Evolutionary conservation across 139 green algal genomes (phyloP).

Genomic region (Volvox reticuliferus): DNA sequence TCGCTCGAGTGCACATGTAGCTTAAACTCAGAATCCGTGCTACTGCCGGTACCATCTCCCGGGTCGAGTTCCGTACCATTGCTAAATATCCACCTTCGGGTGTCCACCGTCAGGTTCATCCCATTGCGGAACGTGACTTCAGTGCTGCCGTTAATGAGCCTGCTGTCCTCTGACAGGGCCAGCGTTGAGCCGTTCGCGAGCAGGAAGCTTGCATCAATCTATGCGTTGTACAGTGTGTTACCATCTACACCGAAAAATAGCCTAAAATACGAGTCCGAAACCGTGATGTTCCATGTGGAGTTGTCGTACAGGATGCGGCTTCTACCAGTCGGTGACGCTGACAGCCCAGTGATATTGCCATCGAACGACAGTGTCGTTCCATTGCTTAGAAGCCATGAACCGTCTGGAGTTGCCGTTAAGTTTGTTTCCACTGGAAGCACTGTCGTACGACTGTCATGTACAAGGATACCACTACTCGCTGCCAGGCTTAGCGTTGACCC

Average conservation of each 20-base stretch:
- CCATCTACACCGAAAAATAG: not conserved
- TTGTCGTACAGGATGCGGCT: constrained; percentile 1
- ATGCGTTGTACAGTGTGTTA: not conserved
- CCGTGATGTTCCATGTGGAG: not conserved
- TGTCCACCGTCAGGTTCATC: not conserved
- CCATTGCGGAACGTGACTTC: not conserved
- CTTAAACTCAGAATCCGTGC: not conserved
- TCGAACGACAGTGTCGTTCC: not conserved
- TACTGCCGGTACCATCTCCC: not conserved
- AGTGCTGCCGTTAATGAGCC: no score
- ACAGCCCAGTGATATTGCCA: not conserved
- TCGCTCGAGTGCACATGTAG: not conserved
- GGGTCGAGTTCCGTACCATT: not conserved
- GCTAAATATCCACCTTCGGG: not conserved
- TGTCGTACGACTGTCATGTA: constrained; percentile 7
- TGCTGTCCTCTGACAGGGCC: not conserved
- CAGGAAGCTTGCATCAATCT: not conserved
- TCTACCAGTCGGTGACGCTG: not conserved
- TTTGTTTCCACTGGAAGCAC: not conserved
- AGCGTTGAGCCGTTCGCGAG: not conserved
- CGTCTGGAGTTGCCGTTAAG: not conserved
- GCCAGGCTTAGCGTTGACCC: not conserved
- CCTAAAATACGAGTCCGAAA: no score
- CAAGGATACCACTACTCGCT: not conserved
- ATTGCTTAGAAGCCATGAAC: not conserved